Evolutionary conservation across 2,329 filamentous ascomycete genomes (phyloP).

Genomic region (Fusarium pseudoanthophilum): DNA sequence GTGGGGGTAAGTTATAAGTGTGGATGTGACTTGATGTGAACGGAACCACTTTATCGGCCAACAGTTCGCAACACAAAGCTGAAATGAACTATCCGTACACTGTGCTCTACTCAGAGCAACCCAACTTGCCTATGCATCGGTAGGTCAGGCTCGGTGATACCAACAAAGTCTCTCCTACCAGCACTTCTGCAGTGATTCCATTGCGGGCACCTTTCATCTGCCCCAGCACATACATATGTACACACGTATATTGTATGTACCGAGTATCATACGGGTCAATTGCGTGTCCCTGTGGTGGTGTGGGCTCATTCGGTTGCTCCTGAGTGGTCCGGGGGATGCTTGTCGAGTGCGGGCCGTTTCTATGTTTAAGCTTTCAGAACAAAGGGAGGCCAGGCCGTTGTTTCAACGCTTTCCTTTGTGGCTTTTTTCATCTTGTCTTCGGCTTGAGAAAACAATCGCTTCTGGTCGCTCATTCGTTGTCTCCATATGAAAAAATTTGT

Average conservation of each 20-base stretch:
- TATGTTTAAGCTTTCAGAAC: conserved; percentile 26
- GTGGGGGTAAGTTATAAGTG: conserved; percentile 21
- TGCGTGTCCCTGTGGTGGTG: conserved; percentile 20
- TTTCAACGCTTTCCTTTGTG: conserved; percentile 37
- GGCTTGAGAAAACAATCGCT: neutral
- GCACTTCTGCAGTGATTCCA: conserved; percentile 14
- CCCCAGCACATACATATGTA: neutral
- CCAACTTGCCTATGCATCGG: neutral
- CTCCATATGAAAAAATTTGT: conserved; percentile 26
- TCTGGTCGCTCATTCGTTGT: conserved; percentile 11
- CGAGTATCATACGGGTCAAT: neutral
- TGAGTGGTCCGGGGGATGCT: conserved; percentile 32
- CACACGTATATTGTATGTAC: neutral
- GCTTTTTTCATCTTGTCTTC: conserved; percentile 22
- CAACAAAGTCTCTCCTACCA: conserved; percentile 7
- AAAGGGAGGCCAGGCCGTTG: conserved; percentile 34
- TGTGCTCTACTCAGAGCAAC: neutral
- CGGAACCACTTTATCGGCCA: conserved; percentile 27
- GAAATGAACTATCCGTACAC: neutral
- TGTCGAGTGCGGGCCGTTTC: conserved; percentile 26
- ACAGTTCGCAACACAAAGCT: neutral
- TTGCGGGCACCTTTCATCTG: conserved; percentile 1
- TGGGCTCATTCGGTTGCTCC: conserved; percentile 19
- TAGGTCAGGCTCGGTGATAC: conserved; percentile 14
- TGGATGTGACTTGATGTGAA: conserved; percentile 10